These are phyloP conservation scores for Claviceps humidiphila DNA, from an alignment of 2,329 filamentous ascomycete genomes.

Conservation along the genomic window DNA sequence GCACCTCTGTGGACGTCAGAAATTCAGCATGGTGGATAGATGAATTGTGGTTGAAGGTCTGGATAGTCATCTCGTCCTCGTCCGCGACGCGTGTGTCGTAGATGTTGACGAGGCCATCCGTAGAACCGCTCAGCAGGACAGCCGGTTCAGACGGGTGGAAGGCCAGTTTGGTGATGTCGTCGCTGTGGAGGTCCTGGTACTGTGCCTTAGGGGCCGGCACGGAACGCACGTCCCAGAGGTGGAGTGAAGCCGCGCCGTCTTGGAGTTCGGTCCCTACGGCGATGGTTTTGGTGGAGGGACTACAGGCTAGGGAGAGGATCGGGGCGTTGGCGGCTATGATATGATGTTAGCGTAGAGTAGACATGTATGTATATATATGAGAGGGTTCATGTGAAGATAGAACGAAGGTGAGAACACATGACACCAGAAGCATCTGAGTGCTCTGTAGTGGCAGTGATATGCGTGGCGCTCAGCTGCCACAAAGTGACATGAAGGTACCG, in stretches of 20 bases:
- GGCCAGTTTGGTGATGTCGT: constrained; percentile 47
- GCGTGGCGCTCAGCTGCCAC: too few relatives aligned
- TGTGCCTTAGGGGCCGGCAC: constrained; percentile 32
- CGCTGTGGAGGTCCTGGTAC: constrained; percentile 53
- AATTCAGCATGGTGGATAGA: constrained; percentile 67
- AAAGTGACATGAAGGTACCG: not conserved
- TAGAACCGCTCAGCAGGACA: constrained; percentile 62
- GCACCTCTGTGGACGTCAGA: constrained; percentile 49
- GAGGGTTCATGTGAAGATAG: not conserved
- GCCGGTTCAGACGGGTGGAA: constrained; percentile 48
- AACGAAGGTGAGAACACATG: not conserved
- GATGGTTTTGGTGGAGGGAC: constrained; percentile 41
- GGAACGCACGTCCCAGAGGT: constrained; percentile 49
- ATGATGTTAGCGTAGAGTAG: constrained; percentile 1
- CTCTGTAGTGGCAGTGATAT: too few relatives aligned
- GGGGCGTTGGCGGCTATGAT: constrained; percentile 30
- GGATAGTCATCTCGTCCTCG: constrained; percentile 65
- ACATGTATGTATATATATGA: not conserved
- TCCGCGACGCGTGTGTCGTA: constrained; percentile 58
- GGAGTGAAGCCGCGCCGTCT: constrained; percentile 46
- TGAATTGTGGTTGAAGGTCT: constrained; percentile 65
- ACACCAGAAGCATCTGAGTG: too few relatives aligned
- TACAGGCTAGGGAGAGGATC: constrained; percentile 54
- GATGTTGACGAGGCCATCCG: constrained; percentile 66
- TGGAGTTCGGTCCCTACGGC: constrained; percentile 63